These are phyloP conservation scores for Chamaecrista fasciculata DNA, from an alignment of 306 rosid species.

Conservation along the genomic window DNA sequence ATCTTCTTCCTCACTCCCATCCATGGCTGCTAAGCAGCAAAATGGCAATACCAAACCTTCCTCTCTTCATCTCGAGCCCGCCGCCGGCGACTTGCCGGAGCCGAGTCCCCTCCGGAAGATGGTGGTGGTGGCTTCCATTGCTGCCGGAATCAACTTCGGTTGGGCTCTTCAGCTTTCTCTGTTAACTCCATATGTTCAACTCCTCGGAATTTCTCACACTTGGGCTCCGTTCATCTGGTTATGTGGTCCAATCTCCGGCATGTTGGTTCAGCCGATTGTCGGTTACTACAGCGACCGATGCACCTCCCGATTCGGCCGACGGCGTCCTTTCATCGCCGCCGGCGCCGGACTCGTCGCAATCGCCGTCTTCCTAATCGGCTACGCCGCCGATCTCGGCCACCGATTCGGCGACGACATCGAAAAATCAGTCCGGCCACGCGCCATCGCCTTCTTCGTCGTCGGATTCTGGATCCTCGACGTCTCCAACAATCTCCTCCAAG, in stretches of 20 bases:
- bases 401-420: conserved; percentile 36
- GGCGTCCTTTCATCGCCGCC: conserved; percentile 53
- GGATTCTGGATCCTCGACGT: conserved; percentile 63
- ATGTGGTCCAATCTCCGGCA: conserved; percentile 62
- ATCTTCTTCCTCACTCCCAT: neutral
- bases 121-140: conserved; percentile 50
- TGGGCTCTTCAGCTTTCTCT: conserved; percentile 67
- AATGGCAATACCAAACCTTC: neutral
- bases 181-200: conserved; percentile 61
- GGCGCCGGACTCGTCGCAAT: conserved; percentile 36
- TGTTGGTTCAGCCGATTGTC: conserved; percentile 55
- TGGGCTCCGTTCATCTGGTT: conserved; percentile 69
- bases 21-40: neutral
- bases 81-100: neutral
- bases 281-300: conserved; percentile 64
- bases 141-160: conserved; percentile 63
- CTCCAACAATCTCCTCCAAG: conserved; percentile 53
- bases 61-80: conserved; percentile 22
- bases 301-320: conserved; percentile 53
- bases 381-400: conserved; percentile 60
- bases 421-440: conserved; percentile 31
- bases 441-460: conserved; percentile 43
- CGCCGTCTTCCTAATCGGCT: conserved; percentile 60
- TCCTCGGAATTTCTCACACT: conserved; percentile 51
- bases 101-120: conserved; percentile 28